These are phyloP conservation scores for Amylocarpus encephaloides DNA, from an alignment of 2,329 filamentous ascomycete genomes.

Conservation along the genomic window DNA sequence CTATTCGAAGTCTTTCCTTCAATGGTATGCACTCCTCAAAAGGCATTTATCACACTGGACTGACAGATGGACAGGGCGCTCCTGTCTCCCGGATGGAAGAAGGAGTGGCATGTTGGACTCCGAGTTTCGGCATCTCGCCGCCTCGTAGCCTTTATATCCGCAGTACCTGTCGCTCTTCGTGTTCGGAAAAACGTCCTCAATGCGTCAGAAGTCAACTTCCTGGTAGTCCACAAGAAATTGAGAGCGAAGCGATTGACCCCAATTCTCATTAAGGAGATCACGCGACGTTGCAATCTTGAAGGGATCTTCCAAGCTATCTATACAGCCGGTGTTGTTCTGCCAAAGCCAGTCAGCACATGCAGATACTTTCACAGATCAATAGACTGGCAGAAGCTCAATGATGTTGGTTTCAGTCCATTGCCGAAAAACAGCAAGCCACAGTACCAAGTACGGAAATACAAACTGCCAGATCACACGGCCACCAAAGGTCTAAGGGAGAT, in stretches of 20 bases:
- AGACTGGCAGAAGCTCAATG: constrained; percentile 94
- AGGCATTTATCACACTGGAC: constrained; percentile 1
- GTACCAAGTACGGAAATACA: constrained; percentile 80
- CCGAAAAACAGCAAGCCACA: constrained; percentile 77
- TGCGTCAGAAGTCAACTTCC: constrained; percentile 93
- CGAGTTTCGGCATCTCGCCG: constrained; percentile 76
- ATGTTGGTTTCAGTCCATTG: constrained; percentile 87
- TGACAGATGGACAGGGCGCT: constrained; percentile 59
- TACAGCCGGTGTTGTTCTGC: constrained; percentile 85
- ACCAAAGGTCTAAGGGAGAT: constrained; percentile 75
- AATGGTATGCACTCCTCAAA: constrained; percentile 66
- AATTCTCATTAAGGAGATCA: constrained; percentile 96
- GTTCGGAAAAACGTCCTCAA: constrained; percentile 70
- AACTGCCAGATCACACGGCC: constrained; percentile 66
- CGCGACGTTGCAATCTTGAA: constrained; percentile 78
- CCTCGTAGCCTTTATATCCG: constrained; percentile 92
- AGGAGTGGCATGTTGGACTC: constrained; percentile 92
- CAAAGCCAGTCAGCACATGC: constrained; percentile 86
- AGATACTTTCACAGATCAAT: constrained; percentile 92
- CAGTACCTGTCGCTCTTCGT: constrained; percentile 76
- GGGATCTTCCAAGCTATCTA: constrained; percentile 94
- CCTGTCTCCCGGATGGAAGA: constrained; percentile 89
- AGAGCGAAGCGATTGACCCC: constrained; percentile 87
- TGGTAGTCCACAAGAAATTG: constrained; percentile 97
- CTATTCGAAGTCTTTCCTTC: constrained; percentile 81